Percentiles rank a stretch among this genome's conserved stretches.
These are phyloP conservation scores for Gossypium turneri DNA, from an alignment of 345 rosid genomes.

Conservation along the genomic window DNA sequence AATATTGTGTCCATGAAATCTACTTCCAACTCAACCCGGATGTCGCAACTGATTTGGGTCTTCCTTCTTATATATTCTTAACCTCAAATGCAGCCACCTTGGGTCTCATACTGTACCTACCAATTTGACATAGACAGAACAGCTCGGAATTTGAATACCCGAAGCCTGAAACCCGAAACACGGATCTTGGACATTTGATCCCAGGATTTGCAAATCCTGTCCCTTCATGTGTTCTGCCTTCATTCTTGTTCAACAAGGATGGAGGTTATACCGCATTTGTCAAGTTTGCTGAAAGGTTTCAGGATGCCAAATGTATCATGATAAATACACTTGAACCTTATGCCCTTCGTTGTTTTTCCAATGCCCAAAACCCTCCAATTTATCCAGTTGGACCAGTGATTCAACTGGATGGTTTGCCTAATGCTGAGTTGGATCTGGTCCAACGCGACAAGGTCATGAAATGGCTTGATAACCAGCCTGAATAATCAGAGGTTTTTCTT, in stretches of 20 bases:
- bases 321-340: not conserved
- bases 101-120: not conserved
- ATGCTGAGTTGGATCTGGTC: not conserved
- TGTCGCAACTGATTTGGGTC: not conserved
- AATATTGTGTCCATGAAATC: not conserved
- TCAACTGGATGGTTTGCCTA: not conserved
- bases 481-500: not conserved
- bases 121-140: not conserved
- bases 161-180: not conserved
- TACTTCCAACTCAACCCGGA: not conserved
- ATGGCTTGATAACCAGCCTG: not conserved
- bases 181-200: not conserved
- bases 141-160: not conserved
- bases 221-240: not conserved
- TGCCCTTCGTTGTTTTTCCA: not conserved
- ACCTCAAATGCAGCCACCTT: not conserved
- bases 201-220: not conserved
- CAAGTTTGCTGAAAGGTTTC: not conserved
- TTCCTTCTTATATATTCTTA: not conserved
- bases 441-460: not conserved
- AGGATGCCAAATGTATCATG: not conserved
- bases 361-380: not conserved
- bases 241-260: not conserved
- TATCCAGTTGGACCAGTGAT: conserved; percentile 1
- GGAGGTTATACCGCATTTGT: not conserved